Percentiles rank a stretch among this genome's conserved stretches.
Evolutionary conservation across 805 yeast genomes (phyloP).

Genomic region (Zygosaccharomyces gambellarensis): DNA sequence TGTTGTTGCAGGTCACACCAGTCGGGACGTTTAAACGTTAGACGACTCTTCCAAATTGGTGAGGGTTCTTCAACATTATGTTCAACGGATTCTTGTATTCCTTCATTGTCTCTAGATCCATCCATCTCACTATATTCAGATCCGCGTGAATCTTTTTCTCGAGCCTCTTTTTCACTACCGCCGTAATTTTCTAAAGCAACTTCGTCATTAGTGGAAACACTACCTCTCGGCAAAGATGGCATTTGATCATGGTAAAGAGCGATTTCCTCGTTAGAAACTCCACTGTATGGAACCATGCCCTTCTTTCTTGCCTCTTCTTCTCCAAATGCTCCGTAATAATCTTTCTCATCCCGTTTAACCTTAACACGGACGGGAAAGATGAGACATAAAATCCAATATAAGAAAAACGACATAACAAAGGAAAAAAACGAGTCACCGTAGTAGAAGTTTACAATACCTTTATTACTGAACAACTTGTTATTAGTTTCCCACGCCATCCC

Average conservation of each 20-base stretch:
- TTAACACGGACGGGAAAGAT: constrained; percentile 37
- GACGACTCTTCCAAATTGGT: not conserved
- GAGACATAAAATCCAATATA: constrained; percentile 35
- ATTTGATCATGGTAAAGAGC: constrained; percentile 7
- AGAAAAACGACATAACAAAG: constrained; percentile 37
- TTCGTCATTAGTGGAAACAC: not conserved
- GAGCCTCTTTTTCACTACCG: not conserved
- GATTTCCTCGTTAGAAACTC: constrained; percentile 26
- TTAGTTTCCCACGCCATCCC: constrained; percentile 41
- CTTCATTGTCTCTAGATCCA: not conserved
- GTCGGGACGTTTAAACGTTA: not conserved
- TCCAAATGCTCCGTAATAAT: constrained; percentile 38
- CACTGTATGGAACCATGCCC: constrained; percentile 34
- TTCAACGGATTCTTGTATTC: not conserved
- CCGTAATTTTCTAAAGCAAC: not conserved
- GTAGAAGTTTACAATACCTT: constrained; percentile 41
- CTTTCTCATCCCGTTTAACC: constrained; percentile 38
- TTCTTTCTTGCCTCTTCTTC: constrained; percentile 34
- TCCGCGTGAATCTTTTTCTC: not conserved
- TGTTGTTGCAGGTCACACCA: not conserved
- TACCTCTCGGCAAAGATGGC: not conserved
- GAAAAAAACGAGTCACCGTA: constrained; percentile 43
- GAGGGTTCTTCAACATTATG: not conserved
- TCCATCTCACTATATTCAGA: not conserved
- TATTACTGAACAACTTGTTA: constrained; percentile 23